phyloP scores from a whole-genome alignment of 2,329 filamentous ascomycete species.

The Arthrobotrys musiformis region DNA sequence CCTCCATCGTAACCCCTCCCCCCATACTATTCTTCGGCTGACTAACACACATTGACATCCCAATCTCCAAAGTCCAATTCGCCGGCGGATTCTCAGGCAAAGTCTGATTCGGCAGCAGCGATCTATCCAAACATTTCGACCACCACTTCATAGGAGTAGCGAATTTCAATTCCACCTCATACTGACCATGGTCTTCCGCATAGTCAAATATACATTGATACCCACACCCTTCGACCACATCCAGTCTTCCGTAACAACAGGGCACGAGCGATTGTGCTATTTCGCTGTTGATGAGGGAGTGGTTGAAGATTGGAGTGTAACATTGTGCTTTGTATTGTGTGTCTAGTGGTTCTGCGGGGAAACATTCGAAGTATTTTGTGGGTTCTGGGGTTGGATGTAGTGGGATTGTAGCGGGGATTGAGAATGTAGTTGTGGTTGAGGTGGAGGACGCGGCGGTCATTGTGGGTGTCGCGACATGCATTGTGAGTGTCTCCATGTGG shows the following conservation, averaged over 20 bases:
- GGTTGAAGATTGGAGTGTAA: background rate
- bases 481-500: slow-evolving; percentile 4
- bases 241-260: slow-evolving; percentile 24
- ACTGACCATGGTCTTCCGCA: background rate
- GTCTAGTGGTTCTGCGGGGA: slow-evolving; percentile 2
- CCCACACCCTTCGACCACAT: slow-evolving; percentile 27
- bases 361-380: background rate
- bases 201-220: slow-evolving; percentile 30
- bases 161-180: background rate
- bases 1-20: background rate
- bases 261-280: background rate
- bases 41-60: background rate
- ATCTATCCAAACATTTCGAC: background rate
- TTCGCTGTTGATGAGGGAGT: background rate
- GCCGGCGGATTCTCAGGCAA: background rate
- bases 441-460: background rate
- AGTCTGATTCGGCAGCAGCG: background rate
- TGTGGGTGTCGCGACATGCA: background rate
- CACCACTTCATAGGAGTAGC: background rate
- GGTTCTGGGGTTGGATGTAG: background rate
- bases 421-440: background rate
- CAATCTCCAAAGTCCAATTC: background rate
- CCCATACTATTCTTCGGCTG: background rate
- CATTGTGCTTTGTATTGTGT: slow-evolving; percentile 24
- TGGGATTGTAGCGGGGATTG: background rate